These are phyloP conservation scores for Eucalyptus sp. DNA, from an alignment of 345 rosid species.

Conservation along the genomic window DNA sequence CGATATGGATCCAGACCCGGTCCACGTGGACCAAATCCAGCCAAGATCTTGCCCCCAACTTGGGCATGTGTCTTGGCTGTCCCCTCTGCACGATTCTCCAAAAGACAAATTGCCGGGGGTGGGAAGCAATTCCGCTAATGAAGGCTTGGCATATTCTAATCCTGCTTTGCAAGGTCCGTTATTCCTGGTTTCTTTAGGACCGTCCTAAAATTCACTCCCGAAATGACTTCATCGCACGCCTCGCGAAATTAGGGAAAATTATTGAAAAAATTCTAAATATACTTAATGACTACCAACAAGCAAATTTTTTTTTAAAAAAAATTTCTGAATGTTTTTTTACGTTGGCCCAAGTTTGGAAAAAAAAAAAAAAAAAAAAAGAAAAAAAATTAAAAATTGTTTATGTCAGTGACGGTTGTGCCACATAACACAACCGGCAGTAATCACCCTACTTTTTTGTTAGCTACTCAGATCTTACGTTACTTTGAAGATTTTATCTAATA, in stretches of 20 bases:
- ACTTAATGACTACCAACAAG: too few species aligned
- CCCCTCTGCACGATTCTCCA: background rate
- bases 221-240: background rate
- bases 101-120: background rate
- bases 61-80: background rate
- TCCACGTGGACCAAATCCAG: background rate
- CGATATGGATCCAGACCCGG: background rate
- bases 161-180: background rate
- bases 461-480: too few species aligned
- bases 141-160: conserved; percentile 13
- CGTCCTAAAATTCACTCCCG: background rate
- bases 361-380: accelerated
- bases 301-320: too few species aligned
- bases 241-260: background rate
- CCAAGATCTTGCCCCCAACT: background rate
- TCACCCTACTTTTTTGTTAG: too few species aligned
- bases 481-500: too few species aligned
- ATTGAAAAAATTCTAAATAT: too few species aligned
- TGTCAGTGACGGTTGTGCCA: accelerated
- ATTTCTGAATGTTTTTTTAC: too few species aligned
- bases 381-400: too few species aligned
- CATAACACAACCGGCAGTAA: too few species aligned
- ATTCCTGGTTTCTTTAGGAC: background rate
- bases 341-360: background rate
- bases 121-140: background rate